Conservation (phyloP, 345 rosid species). For the Heritiera littoralis region DNA sequence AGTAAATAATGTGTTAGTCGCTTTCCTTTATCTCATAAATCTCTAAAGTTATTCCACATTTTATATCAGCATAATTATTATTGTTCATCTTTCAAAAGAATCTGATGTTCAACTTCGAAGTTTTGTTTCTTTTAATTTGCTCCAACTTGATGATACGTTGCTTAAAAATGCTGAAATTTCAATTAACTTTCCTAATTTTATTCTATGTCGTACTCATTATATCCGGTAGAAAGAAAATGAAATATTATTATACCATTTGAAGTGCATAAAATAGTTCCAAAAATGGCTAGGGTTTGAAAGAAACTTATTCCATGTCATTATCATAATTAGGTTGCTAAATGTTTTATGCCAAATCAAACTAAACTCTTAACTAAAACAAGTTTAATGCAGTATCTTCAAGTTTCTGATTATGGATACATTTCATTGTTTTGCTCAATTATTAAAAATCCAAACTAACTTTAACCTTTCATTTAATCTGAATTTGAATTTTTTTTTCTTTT, state of each 20-base stretch:
- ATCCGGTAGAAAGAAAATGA: conserved; percentile 5
- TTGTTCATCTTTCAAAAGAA: background rate
- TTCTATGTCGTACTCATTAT: background rate
- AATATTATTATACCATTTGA: conserved; percentile 7
- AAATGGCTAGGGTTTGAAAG: background rate
- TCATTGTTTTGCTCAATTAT: background rate
- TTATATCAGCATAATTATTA: background rate
- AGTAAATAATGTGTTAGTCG: background rate
- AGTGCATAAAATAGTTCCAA: background rate
- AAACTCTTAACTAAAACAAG: background rate
- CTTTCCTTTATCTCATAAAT: background rate
- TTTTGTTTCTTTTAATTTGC: background rate
- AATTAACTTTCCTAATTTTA: background rate
- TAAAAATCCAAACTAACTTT: background rate
- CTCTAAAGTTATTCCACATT: background rate
- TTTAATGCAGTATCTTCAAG: background rate
- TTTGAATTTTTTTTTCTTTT: background rate
- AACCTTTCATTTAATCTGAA: background rate
- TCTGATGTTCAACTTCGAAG: background rate
- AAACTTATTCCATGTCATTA: background rate
- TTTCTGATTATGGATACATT: background rate
- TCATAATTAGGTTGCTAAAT: background rate
- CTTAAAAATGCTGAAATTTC: background rate
- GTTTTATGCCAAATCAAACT: no score
- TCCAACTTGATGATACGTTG: background rate